Evolutionary conservation across 176 grass and related monocot genomes (phyloP), one percentile per base, ranked within the genome.

Genomic region (Thalia dealbata): DNA sequence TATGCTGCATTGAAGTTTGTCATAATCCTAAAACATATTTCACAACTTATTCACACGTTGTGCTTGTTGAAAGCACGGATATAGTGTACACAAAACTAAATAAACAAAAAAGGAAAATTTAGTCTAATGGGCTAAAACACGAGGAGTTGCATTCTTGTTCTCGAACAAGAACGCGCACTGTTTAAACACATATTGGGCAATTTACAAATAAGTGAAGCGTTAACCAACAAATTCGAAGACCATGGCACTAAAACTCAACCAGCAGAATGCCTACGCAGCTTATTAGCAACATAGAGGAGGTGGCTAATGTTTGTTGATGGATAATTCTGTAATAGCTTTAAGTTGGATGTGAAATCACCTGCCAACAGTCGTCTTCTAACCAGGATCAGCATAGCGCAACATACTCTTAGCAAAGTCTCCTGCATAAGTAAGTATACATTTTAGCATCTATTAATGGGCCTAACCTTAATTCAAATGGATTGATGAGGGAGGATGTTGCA

Each of bases 351-450:
- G 82, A 91, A 91, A 65, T 96, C 92, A 1, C 88, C 86, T 1
- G 79, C 81, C 77, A 91, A 62, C 18, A 96, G 84, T 38, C 86
- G 86, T 75, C 81, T 96, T 51, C 88, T 85, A 76, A 86, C 83
- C 29, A 91, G 88, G 74, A 96, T 96, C 86, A 91, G 71, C 88
- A 96, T 96, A 23, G 82, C 88, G 32, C 92, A 92, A 75, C 92
- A 96, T 83, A 90, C 87, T 96, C 92, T 85, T 32, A 96, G 89
- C 82, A 96, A 75, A 67, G 92, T 92, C 80, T 90, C 84, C 89
- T 96, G 84, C 64, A 79, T 44, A 22, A 21, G 70, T 28, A 12
- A 23, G 8, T 10, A 38, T 15, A 78, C 30, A 10, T 16, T 42
- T 45, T 12, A 22, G 26, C 3, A 6, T 67, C 78, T 43, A 41